Percentiles rank a stretch among this genome's conserved stretches.
Evolutionary conservation across 164 flowering plant species (phyloP).

Genomic region (Cinnamomum chago): DNA sequence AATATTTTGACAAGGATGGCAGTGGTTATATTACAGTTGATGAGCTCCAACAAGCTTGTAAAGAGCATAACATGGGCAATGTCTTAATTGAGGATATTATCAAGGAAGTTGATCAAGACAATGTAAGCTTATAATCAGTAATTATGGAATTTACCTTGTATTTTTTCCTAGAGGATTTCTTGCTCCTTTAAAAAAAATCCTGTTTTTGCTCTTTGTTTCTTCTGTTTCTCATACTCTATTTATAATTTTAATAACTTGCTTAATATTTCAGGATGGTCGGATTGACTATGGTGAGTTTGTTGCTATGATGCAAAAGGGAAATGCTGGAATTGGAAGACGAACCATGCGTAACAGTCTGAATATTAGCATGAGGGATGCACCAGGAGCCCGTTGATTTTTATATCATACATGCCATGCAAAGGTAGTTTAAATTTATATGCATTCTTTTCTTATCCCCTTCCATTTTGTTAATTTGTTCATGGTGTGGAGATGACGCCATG

Average conservation of each 20-base stretch:
- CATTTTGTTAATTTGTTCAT: neutral
- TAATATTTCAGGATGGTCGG: slow-evolving; percentile 69
- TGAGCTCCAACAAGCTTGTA: slow-evolving; percentile 94
- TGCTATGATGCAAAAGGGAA: slow-evolving; percentile 96
- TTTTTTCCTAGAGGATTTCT: too few species aligned
- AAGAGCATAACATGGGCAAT: slow-evolving; percentile 87
- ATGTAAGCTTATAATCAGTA: slow-evolving; percentile 30
- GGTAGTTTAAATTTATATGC: slow-evolving; percentile 16
- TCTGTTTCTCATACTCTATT: neutral
- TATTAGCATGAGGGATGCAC: slow-evolving; percentile 79
- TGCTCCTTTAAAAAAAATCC: too few species aligned
- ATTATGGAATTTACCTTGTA: too few species aligned
- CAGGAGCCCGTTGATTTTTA: slow-evolving; percentile 35
- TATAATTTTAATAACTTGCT: neutral
- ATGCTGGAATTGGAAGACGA: slow-evolving; percentile 79
- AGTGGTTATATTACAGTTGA: slow-evolving; percentile 95
- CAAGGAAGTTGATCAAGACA: slow-evolving; percentile 96
- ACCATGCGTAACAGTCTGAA: slow-evolving; percentile 89
- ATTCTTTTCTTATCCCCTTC: neutral
- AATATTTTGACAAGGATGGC: slow-evolving; percentile 93
- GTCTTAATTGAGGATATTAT: slow-evolving; percentile 80
- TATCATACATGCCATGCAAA: slow-evolving; percentile 15
- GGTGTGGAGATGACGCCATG: neutral
- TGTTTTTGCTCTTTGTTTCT: neutral
- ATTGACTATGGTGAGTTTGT: slow-evolving; percentile 94